Evolutionary conservation across 1,139 yeast genomes (phyloP), one percentile per base, ranked within the genome.

Genomic region (Saccharomyces hybrid): DNA sequence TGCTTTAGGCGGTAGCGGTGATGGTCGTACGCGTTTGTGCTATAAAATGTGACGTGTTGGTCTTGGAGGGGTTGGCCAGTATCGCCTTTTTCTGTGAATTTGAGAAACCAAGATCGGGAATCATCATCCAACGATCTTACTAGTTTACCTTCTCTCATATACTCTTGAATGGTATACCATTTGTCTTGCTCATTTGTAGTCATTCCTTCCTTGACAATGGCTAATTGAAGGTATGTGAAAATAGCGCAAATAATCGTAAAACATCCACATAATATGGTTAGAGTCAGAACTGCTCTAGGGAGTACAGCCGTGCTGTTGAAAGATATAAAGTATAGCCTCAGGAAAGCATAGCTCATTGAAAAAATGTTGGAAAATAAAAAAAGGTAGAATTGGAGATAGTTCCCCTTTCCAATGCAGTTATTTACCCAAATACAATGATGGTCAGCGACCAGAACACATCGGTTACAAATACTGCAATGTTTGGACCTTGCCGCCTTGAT

Each of bases 351-450:
- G 1, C 72, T 62, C 58, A 89, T 73, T 48, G 86, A 75, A 59
- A 78, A 68, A 42, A 79, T 68, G 58, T 88, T 85, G 38, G 83
- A 73, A 0, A 77, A 42, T 49, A 93, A 71, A 64, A 85, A 91
- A 7, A 72, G 58, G 53, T 87, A 63, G 65, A 93, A 93, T 78
- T 83, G 88, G 49, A 79, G 74, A 70, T 82, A 87, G 65, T 93
- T 93, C 52, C 80, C 76, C 63, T 78, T 78, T 0, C 97, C 98
- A 32, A 93, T 80, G 70, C 98, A 93, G 65, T 88, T 90, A 71
- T 91, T 91, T 56, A 91, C 73, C 96, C 97, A 93, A n/a, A 89
- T 71, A 67, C 99, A 93, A 71, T 93, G 98, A 67, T 93, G 99
- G 68, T 93, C 99, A 62, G 79, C 82, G 58, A 86, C 67, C 38